phyloP scores from a whole-genome alignment of 73 alveolate species.

The Paramecium primaurelia region DNA sequence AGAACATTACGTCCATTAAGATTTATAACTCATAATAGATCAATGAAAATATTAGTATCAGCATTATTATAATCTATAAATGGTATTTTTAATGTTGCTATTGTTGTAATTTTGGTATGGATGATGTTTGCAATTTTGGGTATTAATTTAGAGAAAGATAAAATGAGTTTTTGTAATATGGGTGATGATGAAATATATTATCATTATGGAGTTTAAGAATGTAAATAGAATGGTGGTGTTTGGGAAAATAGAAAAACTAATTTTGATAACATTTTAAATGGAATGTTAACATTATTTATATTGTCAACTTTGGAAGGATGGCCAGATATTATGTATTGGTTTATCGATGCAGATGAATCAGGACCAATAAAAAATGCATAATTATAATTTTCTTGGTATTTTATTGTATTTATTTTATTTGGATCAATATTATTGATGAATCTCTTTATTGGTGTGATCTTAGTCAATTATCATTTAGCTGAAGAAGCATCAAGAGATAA shows the following conservation, averaged over 20 bases:
- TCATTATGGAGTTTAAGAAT: neutral
- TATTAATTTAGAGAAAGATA: constrained; percentile 36
- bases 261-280: constrained; percentile 87
- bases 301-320: constrained; percentile 92
- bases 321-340: constrained; percentile 90
- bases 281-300: constrained; percentile 88
- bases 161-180: constrained; percentile 66
- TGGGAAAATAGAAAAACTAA: constrained; percentile 75
- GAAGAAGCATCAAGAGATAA: constrained; percentile 56
- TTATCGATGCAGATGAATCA: constrained; percentile 69
- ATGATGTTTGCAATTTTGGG: constrained; percentile 63
- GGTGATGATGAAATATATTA: constrained; percentile 61
- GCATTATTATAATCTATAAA: constrained; percentile 87
- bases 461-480: constrained; percentile 90
- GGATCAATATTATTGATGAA: constrained; percentile 92
- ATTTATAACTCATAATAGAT: constrained; percentile 88
- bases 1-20: constrained; percentile 93
- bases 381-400: constrained; percentile 76
- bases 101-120: constrained; percentile 89
- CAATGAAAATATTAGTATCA: constrained; percentile 84
- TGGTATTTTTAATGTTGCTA: constrained; percentile 81
- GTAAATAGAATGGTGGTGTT: constrained; percentile 59
- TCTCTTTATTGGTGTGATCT: constrained; percentile 94
- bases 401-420: constrained; percentile 83
- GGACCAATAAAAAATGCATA: constrained; percentile 77